These are phyloP conservation scores for Urtica urens DNA, from an alignment of 306 rosid species.

Conservation along the genomic window DNA sequence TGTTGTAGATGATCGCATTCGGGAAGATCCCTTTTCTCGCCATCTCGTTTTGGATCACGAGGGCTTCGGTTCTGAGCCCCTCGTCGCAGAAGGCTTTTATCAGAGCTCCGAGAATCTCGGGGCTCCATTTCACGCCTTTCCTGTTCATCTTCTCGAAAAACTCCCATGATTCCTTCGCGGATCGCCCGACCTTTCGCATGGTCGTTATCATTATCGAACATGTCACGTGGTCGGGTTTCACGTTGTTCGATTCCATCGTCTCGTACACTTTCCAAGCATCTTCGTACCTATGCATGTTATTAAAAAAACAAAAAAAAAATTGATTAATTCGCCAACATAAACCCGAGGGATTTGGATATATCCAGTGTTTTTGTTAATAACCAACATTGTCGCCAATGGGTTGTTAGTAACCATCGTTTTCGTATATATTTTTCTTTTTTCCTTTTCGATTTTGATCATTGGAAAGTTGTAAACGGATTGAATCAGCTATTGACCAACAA, in stretches of 20 bases:
- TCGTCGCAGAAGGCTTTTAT: slow-evolving; percentile 72
- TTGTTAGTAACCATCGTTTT: too few species aligned
- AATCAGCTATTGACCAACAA: too few species aligned
- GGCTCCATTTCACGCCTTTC: slow-evolving; percentile 74
- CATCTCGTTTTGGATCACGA: slow-evolving; percentile 69
- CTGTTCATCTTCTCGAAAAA: slow-evolving; percentile 80
- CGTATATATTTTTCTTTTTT: too few species aligned
- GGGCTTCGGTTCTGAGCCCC: slow-evolving; percentile 68
- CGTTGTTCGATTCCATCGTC: slow-evolving; percentile 59
- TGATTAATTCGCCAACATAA: too few species aligned
- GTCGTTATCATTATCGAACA: slow-evolving; percentile 58
- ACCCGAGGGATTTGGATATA: too few species aligned
- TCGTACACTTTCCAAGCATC: slow-evolving; percentile 67
- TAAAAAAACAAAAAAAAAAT: too few species aligned
- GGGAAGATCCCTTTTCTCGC: slow-evolving; percentile 54
- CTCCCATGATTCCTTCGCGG: slow-evolving; percentile 77
- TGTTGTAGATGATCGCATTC: slow-evolving; percentile 64
- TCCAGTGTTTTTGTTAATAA: too few species aligned
- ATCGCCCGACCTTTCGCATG: slow-evolving; percentile 61
- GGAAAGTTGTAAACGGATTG: too few species aligned
- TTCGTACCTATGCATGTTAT: too few species aligned
- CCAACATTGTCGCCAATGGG: too few species aligned
- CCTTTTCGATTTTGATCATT: too few species aligned
- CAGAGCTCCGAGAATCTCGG: slow-evolving; percentile 66
- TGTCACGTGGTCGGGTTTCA: slow-evolving; percentile 68